phyloP scores from a whole-genome alignment of 257 asterid genomes.

The Penstemon eatonii region DNA sequence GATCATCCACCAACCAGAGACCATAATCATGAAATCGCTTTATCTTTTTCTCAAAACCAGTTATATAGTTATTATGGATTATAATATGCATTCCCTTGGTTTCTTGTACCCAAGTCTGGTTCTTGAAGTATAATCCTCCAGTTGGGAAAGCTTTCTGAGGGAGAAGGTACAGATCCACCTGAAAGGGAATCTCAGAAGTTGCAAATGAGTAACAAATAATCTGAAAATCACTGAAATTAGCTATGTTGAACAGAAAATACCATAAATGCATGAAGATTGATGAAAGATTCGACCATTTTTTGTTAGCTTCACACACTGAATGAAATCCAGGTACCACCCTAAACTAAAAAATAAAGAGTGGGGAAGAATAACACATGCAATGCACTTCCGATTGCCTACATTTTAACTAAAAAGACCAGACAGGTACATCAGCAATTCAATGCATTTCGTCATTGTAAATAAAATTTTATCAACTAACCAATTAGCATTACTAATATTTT shows the following conservation, averaged over 20 bases:
- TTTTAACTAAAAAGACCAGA: no score
- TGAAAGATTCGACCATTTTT: no score
- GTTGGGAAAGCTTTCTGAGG: conserved; percentile 95
- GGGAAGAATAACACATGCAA: no score
- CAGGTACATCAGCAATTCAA: no score
- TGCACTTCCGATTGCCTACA: no score
- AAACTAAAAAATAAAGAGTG: no score
- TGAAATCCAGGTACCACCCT: not conserved
- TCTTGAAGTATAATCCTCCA: conserved; percentile 96
- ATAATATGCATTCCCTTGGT: conserved; percentile 88
- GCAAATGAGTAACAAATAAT: not conserved
- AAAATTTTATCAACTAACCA: no score
- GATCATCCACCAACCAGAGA: conserved; percentile 89
- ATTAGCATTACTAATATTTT: no score
- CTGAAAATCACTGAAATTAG: not conserved
- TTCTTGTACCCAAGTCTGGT: conserved; percentile 86
- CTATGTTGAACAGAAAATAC: no score
- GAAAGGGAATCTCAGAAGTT: conserved; percentile 28
- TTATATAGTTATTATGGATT: conserved; percentile 85
- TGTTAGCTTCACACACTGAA: no score
- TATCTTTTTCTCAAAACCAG: conserved; percentile 89
- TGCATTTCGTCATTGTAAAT: no score
- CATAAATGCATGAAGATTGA: not conserved
- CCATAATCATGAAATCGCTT: conserved; percentile 79
- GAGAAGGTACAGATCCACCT: conserved; percentile 91